phyloP scores from a whole-genome alignment of 1,284 basidiomycete species.

The Pulveroboletus sp. region DNA sequence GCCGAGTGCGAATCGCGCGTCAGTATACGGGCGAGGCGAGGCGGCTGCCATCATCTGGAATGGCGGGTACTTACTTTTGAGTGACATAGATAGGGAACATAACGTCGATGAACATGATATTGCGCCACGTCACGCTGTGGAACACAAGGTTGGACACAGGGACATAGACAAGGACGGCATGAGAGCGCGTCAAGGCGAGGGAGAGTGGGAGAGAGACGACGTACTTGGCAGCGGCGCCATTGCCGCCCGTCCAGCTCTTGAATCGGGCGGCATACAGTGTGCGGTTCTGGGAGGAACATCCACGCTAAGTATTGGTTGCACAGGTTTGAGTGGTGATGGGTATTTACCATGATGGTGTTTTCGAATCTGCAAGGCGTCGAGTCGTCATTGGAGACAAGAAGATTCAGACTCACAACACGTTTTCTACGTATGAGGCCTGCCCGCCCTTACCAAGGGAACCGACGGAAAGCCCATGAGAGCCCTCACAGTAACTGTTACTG shows the following conservation, averaged over 20 bases:
- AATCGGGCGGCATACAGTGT: background rate
- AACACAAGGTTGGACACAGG: no score
- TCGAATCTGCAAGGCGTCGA: background rate
- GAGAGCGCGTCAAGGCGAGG: background rate
- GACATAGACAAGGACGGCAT: no score
- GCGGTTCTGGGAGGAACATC: background rate
- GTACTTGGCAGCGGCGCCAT: background rate
- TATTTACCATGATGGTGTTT: background rate
- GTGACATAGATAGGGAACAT: slow-evolving; percentile 51
- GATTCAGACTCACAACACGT: background rate
- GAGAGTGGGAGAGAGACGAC: background rate
- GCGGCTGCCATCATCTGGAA: no score
- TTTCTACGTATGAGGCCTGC: background rate
- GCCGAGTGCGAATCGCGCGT: background rate
- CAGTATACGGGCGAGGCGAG: background rate
- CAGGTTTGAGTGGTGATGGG: no score
- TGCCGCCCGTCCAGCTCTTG: background rate
- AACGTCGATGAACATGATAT: slow-evolving; percentile 54
- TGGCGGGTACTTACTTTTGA: slow-evolving; percentile 52
- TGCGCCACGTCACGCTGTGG: slow-evolving; percentile 56
- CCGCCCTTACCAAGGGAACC: background rate
- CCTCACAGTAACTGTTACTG: no score
- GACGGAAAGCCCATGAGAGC: background rate
- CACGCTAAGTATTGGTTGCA: no score
- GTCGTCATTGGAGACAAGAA: background rate